A percentile compares a stretch with the other conserved stretches of the same genome.
Evolutionary conservation across 1,284 basidiomycete species (phyloP).

Genomic region (Marasmius tenuissimus): DNA sequence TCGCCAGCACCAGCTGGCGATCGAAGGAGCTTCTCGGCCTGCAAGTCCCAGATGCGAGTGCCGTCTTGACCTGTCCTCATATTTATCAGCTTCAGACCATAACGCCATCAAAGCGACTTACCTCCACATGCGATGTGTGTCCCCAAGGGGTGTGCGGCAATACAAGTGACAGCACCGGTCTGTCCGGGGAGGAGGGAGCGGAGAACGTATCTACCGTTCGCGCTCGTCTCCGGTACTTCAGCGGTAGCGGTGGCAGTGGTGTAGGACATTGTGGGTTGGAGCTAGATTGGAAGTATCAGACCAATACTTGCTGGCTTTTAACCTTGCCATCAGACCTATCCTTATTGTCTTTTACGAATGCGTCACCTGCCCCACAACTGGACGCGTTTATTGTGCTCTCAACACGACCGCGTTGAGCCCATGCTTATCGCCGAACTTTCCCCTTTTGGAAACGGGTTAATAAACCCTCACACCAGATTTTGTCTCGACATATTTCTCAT

Average conservation of each 20-base stretch:
- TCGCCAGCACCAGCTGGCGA: neutral
- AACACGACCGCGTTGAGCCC: no score
- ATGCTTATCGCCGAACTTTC: no score
- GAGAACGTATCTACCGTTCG: neutral
- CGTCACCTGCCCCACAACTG: no score
- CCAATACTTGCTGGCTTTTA: no score
- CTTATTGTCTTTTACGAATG: no score
- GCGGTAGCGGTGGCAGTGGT: no score
- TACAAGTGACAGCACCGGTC: neutral
- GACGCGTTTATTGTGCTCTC: no score
- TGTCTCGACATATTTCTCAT: neutral
- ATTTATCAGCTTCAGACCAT: neutral
- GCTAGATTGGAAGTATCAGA: no score
- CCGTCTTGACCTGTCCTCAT: neutral
- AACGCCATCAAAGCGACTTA: neutral
- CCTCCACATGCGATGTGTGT: constrained; percentile 3
- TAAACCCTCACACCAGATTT: neutral
- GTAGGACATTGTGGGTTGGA: no score
- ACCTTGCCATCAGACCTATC: no score
- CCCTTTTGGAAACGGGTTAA: neutral
- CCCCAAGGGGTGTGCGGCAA: constrained; percentile 1
- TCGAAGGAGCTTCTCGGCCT: neutral
- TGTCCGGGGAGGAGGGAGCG: neutral
- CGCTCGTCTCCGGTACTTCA: neutral
- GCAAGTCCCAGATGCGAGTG: neutral